Base-by-base conservation (phyloP, 495 filamentous ascomycete species). In the Hyaloscypha hepaticicola region DNA sequence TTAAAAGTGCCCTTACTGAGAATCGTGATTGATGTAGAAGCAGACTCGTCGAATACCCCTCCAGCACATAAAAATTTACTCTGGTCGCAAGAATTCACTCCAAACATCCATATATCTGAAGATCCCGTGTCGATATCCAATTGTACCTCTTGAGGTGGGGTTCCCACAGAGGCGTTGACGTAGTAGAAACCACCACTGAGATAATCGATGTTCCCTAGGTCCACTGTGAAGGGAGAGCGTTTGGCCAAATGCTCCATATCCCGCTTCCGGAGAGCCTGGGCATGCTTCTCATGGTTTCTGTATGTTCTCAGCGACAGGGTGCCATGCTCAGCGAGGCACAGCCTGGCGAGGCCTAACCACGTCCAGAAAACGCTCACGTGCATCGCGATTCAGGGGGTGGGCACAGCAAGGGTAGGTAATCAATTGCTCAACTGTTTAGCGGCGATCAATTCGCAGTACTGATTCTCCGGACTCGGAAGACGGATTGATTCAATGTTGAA, bases 91-190 rank as follows among this genome's bases (percentile, higher is more conserved):
- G 85, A 79, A 33, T 72, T 73, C 7, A 81, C 79, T 6, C 87
- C 83, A 74, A 94, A 93, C 31, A 86, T 82, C 93, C 93, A 97
- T 12, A 94, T 77, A 75, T 96, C 93, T 67, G 89, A 93, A 68
- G 90, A 94, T 5, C 90, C 90, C 9, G 90, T 93, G 65, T 93
- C 90, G 63, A 93, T 74, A 49, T 80, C 69, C 55, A 83, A 69
- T 33, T 73, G 73, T 19, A 80, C 68, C 14, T 71, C 76, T 69
- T 93, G 90, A 1, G 78, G 74, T 7, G 89, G 90, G 7, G 88
- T 90, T 27, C 90, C 90, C 53, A 93, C 72, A 14, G 76, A 80
- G 59, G 92, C 77, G 56, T 90, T 84, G 60, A 82, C 81, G 72
- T 83, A 88, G 72, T 93, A 93, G 5, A 75, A 77, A 11, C 77